Evolutionary conservation across 345 rosid genomes (phyloP).

Genomic region (Bruguiera gymnorhiza): DNA sequence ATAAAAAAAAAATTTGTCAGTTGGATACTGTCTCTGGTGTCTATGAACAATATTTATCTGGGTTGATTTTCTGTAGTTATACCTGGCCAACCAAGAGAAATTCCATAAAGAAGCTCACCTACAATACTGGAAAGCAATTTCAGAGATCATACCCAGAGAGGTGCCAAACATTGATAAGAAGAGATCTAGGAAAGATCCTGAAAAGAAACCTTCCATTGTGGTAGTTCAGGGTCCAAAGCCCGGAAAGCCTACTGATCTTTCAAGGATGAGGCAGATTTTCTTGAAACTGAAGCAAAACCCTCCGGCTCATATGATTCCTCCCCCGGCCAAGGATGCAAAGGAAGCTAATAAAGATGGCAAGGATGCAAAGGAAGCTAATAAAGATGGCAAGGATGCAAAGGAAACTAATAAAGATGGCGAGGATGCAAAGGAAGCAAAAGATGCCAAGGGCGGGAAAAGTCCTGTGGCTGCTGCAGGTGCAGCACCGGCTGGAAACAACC

Average conservation of each 20-base stretch:
- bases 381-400: too few species aligned
- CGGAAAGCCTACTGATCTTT: slow-evolving; percentile 81
- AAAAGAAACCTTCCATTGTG: slow-evolving; percentile 56
- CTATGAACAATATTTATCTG: background rate
- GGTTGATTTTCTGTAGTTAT: slow-evolving; percentile 40
- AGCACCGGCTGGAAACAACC: too few species aligned
- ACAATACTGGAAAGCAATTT: too few species aligned
- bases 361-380: slow-evolving; percentile 21
- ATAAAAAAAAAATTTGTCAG: too few species aligned
- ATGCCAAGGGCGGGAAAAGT: too few species aligned
- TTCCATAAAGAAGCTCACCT: slow-evolving; percentile 62
- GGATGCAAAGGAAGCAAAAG: slow-evolving; percentile 23
- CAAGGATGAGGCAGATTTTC: slow-evolving; percentile 84
- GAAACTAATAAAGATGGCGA: too few species aligned
- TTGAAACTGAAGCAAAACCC: slow-evolving; percentile 76
- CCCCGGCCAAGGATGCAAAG: slow-evolving; percentile 26
- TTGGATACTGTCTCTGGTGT: too few species aligned
- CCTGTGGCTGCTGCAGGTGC: too few species aligned
- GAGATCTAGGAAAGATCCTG: slow-evolving; percentile 75
- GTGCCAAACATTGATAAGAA: slow-evolving; percentile 80
- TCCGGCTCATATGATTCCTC: slow-evolving; percentile 89
- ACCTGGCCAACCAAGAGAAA: slow-evolving; percentile 83
- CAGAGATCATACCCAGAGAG: slow-evolving; percentile 51
- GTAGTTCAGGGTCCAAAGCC: slow-evolving; percentile 94
- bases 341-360: slow-evolving; percentile 17